Evolutionary conservation across 1,284 basidiomycete genomes (phyloP), one percentile per base, ranked within the genome.

Genomic region (Pseudozyma sp.): DNA sequence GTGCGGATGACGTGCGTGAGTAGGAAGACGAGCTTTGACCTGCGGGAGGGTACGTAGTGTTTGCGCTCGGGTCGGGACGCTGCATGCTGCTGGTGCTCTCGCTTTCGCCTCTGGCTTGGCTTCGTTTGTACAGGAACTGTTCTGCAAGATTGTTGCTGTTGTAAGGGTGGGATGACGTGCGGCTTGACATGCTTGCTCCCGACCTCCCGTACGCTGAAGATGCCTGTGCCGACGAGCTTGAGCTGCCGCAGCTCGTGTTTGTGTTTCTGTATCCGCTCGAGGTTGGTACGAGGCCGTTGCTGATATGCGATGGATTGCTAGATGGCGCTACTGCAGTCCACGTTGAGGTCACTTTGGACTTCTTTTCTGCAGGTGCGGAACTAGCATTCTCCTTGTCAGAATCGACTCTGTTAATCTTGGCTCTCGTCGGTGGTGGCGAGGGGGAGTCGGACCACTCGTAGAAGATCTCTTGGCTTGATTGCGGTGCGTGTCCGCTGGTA

Each of bases 391-490:
- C 64, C 49, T 76, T 71, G 56, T 76, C 64, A 19, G 74, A 63
- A 44, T 69, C 68, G 1, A 42, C 42, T 11, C 39, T 35, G 39
- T 6, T 45, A 13, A 34, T 12, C 39, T 40, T 47, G 7, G 48
- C 38, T 5, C 35, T 14, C 21, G 57, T 58, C 38, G 36, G 42
- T 5, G 64, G 68, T 5, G 72, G 72, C 19, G 72, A 75, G 14
- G 72, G 72, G 21, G 70, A 68, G 50, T 64, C 61, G 13, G 72
- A 75, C 72, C 72, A 75, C 35, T 70, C 67, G 57, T 70, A 65
- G 19, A 67, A 65, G 39, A 64, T 56, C 54, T 70, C 64, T 19
- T 77, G 60, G 50, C 64, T 70, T 1, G 70, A 70, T 8, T 31
- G 40, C 9, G 48, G 67, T 2, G 44, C 51, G 11, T 11, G 10